phyloP scores from a whole-genome alignment of 768 basidiomycete species.

The Harrya chromipes region DNA sequence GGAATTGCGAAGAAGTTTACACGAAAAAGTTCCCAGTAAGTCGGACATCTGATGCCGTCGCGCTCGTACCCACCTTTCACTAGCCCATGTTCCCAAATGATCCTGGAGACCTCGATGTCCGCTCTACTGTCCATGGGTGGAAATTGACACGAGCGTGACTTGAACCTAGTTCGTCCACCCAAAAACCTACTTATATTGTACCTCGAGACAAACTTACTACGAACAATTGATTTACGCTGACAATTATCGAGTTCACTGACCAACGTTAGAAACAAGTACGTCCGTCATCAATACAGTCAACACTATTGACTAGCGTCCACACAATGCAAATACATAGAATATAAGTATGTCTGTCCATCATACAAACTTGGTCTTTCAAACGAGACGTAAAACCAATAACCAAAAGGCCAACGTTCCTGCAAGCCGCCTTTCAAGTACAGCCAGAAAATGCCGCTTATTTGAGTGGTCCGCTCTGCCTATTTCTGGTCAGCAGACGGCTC shows the following conservation, averaged over 20 bases:
- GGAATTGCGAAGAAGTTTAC: conserved; percentile 70
- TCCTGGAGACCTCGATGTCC: conserved; percentile 69
- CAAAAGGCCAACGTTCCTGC: too few species aligned
- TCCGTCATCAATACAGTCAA: too few species aligned
- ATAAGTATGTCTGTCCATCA: neutral
- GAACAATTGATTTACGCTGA: too few species aligned
- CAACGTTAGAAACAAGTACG: too few species aligned
- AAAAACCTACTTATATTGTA: too few species aligned
- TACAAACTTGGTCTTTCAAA: neutral
- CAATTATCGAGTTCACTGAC: too few species aligned
- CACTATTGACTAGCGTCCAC: too few species aligned
- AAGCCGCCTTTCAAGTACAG: neutral
- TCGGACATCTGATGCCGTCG: neutral
- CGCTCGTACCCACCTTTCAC: neutral
- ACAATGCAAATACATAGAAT: neutral
- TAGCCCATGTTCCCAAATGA: conserved; percentile 93
- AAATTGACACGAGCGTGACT: conserved; percentile 37
- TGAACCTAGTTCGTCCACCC: too few species aligned
- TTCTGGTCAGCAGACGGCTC: conserved; percentile 4
- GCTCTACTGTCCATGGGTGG: conserved; percentile 88
- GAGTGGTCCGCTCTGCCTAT: neutral
- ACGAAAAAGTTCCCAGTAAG: conserved; percentile 61
- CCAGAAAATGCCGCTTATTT: neutral
- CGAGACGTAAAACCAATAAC: too few species aligned
- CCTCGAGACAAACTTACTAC: too few species aligned